These are phyloP conservation scores for Candida suzukii DNA, from an alignment of 805 yeast genomes.

Conservation along the genomic window DNA sequence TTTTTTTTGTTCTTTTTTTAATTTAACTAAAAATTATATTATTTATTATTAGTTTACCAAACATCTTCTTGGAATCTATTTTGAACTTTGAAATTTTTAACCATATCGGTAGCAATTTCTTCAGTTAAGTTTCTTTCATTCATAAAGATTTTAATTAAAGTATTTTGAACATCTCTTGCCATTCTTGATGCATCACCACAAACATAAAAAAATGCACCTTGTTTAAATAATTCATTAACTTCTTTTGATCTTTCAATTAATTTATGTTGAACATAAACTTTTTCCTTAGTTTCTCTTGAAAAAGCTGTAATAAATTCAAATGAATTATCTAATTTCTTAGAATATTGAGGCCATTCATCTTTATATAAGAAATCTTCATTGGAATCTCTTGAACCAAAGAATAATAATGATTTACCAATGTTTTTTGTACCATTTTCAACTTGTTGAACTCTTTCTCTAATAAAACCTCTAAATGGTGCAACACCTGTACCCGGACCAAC, in stretches of 20 bases:
- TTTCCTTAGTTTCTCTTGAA: constrained; percentile 66
- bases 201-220: constrained; percentile 85
- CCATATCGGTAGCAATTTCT: constrained; percentile 67
- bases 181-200: constrained; percentile 95
- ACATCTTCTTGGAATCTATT: constrained; percentile 96
- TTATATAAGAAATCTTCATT: constrained; percentile 76
- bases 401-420: constrained; percentile 69
- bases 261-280: constrained; percentile 82
- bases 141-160: constrained; percentile 57
- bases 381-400: constrained; percentile 83
- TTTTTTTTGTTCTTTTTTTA: too few species aligned
- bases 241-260: constrained; percentile 46
- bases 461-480: constrained; percentile 95
- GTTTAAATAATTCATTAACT: constrained; percentile 45
- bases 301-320: constrained; percentile 80
- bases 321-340: constrained; percentile 48
- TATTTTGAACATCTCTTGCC: constrained; percentile 88
- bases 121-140: constrained; percentile 55
- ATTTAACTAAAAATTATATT: not conserved
- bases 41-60: constrained; percentile 47
- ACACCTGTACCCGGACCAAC: constrained; percentile 99
- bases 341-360: constrained; percentile 82
- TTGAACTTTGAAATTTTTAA: constrained; percentile 72
- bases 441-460: constrained; percentile 74
- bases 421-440: constrained; percentile 38